Evolutionary conservation across 169 alveolate species (phyloP), one percentile per base, ranked within the genome.

Genomic region (Plasmodium chabaudi): DNA sequence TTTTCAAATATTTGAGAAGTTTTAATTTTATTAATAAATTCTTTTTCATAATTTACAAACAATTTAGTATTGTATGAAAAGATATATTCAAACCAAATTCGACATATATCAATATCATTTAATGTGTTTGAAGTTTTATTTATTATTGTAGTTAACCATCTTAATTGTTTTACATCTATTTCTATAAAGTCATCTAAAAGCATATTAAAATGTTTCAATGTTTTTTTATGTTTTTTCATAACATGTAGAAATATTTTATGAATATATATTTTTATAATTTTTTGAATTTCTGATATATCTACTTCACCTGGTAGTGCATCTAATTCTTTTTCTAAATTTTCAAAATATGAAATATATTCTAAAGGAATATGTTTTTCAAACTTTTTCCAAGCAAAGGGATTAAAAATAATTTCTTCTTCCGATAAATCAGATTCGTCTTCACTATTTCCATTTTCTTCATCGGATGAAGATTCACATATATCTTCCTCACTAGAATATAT

Each of bases 401-500:
- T 79, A 70, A 79, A 79, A 17, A 64, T 79, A 10, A 79, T 79
- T 5, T 79, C 89, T 57, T 79, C 89, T 51, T 79, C 89, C 0
- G 79, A 79, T 9, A 25, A 5, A 7, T 64, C 79, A 3, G 77
- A 64, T 17, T 65, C 89, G 9, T 65, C 17, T 27, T 77, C 17
- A 21, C 25, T 44, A 34, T 67, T 60, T 9, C 15, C 72, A 53
- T 79, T 25, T 12, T 55, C 82, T 5, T 42, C 60, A 19, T 65
- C 70, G 5, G 73, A 61, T 2, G 88, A 75, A 15, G 75, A 75
- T 12, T 64, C 19, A 34, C 64, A 73, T 51, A 56, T 19, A 21
- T 75, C 88, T 49, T 65, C 89, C n/a, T 79, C 89, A 39, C 89
- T 79, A 55, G 89, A 79, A 65, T 64, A 79, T 60, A 79, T 79